A percentile compares a stretch with the other conserved stretches of the same genome.
phyloP scores from a whole-genome alignment of 805 yeast genomes.

The Hagleromyces aurorensis region DNA sequence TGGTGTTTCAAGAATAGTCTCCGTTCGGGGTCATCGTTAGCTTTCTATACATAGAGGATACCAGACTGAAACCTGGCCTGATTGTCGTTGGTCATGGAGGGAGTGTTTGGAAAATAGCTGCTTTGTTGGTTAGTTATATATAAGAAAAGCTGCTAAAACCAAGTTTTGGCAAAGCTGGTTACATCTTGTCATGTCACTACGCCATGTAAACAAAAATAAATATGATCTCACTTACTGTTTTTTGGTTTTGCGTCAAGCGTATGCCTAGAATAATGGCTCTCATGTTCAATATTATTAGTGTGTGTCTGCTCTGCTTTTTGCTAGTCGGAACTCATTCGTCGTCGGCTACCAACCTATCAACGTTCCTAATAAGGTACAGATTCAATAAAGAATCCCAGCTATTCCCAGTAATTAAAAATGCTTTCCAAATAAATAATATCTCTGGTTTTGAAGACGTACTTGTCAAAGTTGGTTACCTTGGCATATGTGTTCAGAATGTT shows the following conservation, averaged over 20 bases:
- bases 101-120: too few relatives aligned
- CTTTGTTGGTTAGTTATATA: too few relatives aligned
- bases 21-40: too few relatives aligned
- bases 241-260: conserved; percentile 29
- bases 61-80: too few relatives aligned
- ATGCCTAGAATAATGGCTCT: conserved; percentile 38
- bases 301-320: conserved; percentile 46
- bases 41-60: too few relatives aligned
- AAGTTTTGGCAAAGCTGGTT: too few relatives aligned
- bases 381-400: conserved; percentile 42
- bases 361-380: conserved; percentile 41
- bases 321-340: conserved; percentile 46
- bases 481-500: conserved; percentile 41
- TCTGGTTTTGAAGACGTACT: conserved; percentile 34
- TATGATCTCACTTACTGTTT: too few relatives aligned
- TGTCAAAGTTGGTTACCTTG: conserved; percentile 48
- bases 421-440: conserved; percentile 28
- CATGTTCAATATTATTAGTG: conserved; percentile 38
- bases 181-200: too few relatives aligned
- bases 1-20: too few relatives aligned
- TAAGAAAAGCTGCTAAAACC: too few relatives aligned
- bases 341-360: conserved; percentile 37
- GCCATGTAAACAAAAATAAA: too few relatives aligned
- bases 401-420: conserved; percentile 34
- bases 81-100: too few relatives aligned